A percentile compares a stretch with the other conserved stretches of the same genome.
These are phyloP conservation scores for Mycena chlorophos DNA, from an alignment of 768 basidiomycete species.

Conservation along the genomic window DNA sequence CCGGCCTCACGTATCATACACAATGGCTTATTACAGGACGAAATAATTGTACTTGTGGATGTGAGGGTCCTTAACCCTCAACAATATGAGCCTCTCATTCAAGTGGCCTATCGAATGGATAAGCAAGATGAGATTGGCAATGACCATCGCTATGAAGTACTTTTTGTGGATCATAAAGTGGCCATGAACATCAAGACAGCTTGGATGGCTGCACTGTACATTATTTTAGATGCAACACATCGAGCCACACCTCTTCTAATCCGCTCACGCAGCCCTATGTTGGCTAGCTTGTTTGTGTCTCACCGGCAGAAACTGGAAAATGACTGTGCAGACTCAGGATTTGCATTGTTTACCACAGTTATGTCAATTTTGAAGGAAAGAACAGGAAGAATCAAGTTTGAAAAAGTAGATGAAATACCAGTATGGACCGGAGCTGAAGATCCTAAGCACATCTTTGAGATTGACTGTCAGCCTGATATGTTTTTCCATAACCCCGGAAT, in stretches of 20 bases:
- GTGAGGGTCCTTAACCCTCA: background rate
- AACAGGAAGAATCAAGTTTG: background rate
- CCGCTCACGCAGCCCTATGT: background rate
- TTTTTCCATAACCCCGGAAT: slow-evolving; percentile 4
- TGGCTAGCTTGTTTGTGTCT: background rate
- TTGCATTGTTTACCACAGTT: background rate
- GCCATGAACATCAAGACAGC: background rate
- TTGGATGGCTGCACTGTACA: background rate
- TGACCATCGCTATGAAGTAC: background rate
- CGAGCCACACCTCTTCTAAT: background rate
- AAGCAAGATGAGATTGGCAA: background rate
- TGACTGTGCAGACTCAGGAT: background rate
- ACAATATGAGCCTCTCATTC: background rate
- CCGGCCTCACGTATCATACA: background rate
- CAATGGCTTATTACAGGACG: background rate
- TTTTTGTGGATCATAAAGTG: background rate
- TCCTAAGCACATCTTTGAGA: background rate
- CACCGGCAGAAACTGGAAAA: background rate
- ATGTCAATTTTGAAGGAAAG: slow-evolving; percentile 3
- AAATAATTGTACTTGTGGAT: background rate
- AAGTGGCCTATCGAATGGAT: background rate
- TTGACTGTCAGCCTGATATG: background rate
- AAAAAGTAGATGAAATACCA: background rate
- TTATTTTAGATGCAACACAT: background rate
- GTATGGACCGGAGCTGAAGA: background rate